A percentile compares a stretch with the other conserved stretches of the same genome.
Conservation (phyloP, 176 grass and related monocot genomes). For the Rhipidocladum racemiflorum region DNA sequence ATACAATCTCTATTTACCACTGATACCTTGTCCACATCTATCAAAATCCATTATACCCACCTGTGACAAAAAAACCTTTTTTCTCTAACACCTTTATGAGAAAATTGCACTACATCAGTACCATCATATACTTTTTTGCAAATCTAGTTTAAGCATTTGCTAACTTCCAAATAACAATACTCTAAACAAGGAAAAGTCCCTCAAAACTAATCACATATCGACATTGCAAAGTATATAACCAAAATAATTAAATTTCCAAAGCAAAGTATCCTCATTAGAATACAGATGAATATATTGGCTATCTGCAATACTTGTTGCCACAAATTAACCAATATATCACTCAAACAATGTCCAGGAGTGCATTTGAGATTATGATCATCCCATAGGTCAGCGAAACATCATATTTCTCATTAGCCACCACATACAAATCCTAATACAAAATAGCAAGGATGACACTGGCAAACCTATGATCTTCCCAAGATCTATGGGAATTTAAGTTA, state of each 20-base stretch:
- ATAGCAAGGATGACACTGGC: not conserved
- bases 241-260: not conserved
- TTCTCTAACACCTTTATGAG: too few relatives aligned
- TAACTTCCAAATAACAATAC: not conserved
- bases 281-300: not conserved
- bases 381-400: not conserved
- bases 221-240: not conserved
- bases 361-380: not conserved
- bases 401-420: not conserved
- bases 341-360: not conserved
- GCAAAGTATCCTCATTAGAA: not conserved
- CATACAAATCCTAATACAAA: not conserved
- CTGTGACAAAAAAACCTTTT: too few relatives aligned
- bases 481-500: not conserved
- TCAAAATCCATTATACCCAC: too few relatives aligned
- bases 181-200: not conserved
- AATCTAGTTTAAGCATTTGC: too few relatives aligned
- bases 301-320: not conserved
- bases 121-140: too few relatives aligned
- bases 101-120: too few relatives aligned
- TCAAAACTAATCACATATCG: not conserved
- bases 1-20: too few relatives aligned
- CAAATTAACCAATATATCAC: not conserved
- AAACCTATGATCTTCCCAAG: not conserved
- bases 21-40: too few relatives aligned